Evolutionary conservation across 176 grass and related monocot genomes (phyloP).

Genomic region (Hordeum marinum): DNA sequence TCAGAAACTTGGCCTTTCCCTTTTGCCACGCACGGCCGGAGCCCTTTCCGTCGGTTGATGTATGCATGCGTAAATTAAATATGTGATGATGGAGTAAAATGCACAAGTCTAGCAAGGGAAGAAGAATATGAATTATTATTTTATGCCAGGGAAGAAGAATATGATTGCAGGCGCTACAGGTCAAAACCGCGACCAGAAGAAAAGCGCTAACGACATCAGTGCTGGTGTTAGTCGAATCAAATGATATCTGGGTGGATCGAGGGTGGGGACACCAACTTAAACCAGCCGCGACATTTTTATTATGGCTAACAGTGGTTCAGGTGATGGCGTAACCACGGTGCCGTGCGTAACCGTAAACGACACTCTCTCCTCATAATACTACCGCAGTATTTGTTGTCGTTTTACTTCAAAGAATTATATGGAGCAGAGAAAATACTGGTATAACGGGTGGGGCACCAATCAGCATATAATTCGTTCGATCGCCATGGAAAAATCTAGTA

Average conservation of each 20-base stretch:
- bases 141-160: background rate
- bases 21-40: background rate
- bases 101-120: background rate
- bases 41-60: background rate
- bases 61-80: background rate
- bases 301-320: background rate
- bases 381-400: too few species aligned
- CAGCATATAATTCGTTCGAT: background rate
- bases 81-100: background rate
- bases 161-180: background rate
- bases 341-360: background rate
- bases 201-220: background rate
- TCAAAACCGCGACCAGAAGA: background rate
- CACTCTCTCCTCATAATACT: background rate
- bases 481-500: background rate
- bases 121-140: background rate
- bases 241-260: background rate
- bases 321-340: background rate
- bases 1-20: background rate
- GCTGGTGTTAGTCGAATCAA: conserved; percentile 2
- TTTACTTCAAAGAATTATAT: too few species aligned
- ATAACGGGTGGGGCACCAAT: background rate
- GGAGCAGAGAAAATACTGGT: background rate
- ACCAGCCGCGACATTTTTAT: background rate
- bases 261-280: background rate